Conservation (phyloP, 2,329 filamentous ascomycete species). For the Colletotrichum sp. region DNA sequence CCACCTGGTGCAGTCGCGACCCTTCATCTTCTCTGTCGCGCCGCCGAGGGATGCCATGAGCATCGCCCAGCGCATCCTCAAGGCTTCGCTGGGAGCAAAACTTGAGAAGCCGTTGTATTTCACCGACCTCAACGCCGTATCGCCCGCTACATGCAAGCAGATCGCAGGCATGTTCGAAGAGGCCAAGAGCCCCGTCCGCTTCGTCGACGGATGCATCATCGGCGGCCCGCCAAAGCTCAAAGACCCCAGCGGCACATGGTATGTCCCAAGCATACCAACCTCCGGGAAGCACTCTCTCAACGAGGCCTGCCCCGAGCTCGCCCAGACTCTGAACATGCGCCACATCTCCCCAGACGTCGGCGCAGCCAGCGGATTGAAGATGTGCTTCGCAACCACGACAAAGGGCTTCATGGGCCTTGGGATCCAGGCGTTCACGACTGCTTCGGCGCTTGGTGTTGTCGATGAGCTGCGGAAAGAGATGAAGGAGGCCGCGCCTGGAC, state of each 20-base stretch:
- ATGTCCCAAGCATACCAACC: constrained; percentile 46
- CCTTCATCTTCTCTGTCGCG: constrained; percentile 70
- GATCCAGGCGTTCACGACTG: constrained; percentile 74
- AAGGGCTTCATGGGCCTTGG: constrained; percentile 73
- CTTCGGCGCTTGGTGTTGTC: constrained; percentile 66
- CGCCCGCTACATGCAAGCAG: constrained; percentile 54
- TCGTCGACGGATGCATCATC: constrained; percentile 65
- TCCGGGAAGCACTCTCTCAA: constrained; percentile 53
- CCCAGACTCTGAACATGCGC: constrained; percentile 49
- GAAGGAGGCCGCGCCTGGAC: constrained; percentile 49
- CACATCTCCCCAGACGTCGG: constrained; percentile 57
- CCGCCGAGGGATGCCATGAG: constrained; percentile 66
- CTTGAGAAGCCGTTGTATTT: constrained; percentile 55
- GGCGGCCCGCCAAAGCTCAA: constrained; percentile 53
- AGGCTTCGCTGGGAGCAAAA: constrained; percentile 46
- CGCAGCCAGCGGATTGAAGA: constrained; percentile 65
- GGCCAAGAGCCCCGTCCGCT: constrained; percentile 44
- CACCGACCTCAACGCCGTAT: constrained; percentile 70
- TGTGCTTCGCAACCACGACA: constrained; percentile 66
- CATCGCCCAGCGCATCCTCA: constrained; percentile 63
- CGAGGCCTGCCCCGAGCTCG: constrained; percentile 42
- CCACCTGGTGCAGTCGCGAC: constrained; percentile 58
- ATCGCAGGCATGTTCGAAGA: constrained; percentile 50
- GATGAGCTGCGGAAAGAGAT: constrained; percentile 63
- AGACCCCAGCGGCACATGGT: constrained; percentile 35